A percentile compares a stretch with the other conserved stretches of the same genome.
Conservation (phyloP, 2,329 filamentous ascomycete species). For the Trichoderma guizhouense region DNA sequence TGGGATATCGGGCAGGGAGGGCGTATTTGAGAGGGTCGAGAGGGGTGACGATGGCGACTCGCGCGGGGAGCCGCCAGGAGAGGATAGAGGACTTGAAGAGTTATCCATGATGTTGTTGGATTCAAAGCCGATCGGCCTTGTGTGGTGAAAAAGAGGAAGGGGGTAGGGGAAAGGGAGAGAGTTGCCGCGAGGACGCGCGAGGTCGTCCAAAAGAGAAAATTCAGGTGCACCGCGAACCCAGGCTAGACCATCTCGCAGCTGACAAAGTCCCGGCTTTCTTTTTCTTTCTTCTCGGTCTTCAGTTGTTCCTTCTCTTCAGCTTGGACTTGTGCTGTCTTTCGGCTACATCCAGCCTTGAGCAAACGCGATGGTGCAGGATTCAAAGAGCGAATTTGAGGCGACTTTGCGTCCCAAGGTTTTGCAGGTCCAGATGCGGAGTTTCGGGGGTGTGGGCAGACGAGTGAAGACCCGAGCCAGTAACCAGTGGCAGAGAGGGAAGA, state of each 20-base stretch:
- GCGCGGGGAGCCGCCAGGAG: conserved; percentile 31
- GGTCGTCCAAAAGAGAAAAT: conserved; percentile 9
- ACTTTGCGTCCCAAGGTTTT: conserved; percentile 13
- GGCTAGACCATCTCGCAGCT: conserved; percentile 16
- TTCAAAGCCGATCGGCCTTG: not conserved
- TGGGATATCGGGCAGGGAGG: conserved; percentile 48
- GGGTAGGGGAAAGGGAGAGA: not conserved
- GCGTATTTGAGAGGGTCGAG: conserved; percentile 52
- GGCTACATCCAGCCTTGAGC: not conserved
- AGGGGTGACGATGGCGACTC: conserved; percentile 51
- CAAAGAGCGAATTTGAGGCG: conserved; percentile 22
- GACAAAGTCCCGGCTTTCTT: not conserved
- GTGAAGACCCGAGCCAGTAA: conserved; percentile 6
- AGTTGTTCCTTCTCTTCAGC: conserved; percentile 3
- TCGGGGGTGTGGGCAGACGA: conserved; percentile 9
- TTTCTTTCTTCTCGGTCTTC: not conserved
- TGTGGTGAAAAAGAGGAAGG: not conserved
- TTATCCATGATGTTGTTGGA: conserved; percentile 24
- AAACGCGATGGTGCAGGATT: conserved; percentile 19
- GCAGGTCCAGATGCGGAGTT: conserved; percentile 16
- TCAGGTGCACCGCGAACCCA: not conserved
- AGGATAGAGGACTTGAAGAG: conserved; percentile 29
- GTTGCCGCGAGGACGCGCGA: not conserved
- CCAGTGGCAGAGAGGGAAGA: not conserved
- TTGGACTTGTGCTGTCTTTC: not conserved